Conservation (phyloP, 2,329 filamentous ascomycete genomes). For the Alternaria sp. region DNA sequence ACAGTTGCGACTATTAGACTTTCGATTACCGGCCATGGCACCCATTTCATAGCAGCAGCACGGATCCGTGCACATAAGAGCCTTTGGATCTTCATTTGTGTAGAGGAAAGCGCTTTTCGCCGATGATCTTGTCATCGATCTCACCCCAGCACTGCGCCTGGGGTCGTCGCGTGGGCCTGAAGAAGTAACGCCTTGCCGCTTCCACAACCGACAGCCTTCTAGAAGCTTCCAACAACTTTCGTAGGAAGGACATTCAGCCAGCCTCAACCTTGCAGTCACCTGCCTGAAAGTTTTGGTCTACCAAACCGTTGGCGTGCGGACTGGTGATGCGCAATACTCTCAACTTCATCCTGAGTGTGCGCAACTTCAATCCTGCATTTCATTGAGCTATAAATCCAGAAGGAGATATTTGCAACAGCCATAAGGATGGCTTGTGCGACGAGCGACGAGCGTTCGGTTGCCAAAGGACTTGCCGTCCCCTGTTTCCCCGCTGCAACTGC, state of each 20-base stretch:
- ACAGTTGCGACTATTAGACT: background rate
- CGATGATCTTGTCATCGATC: background rate
- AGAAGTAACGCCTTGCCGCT: background rate
- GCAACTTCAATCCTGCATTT: background rate
- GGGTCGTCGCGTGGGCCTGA: background rate
- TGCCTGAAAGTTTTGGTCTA: background rate
- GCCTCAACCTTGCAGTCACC: background rate
- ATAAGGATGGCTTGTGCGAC: background rate
- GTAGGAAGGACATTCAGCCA: background rate
- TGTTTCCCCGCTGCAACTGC: too few species aligned
- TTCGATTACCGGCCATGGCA: background rate
- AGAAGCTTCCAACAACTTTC: background rate
- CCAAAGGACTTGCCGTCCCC: background rate
- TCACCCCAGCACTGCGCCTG: background rate
- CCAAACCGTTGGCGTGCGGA: background rate
- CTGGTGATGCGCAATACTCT: background rate
- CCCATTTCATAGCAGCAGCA: background rate
- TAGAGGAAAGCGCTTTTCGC: background rate
- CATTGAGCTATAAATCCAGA: background rate
- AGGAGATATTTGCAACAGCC: background rate
- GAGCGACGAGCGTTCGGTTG: background rate
- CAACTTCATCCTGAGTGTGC: background rate
- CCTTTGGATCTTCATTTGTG: background rate
- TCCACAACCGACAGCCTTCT: background rate
- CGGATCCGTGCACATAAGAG: background rate